A percentile compares a stretch with the other conserved stretches of the same genome.
Conservation (phyloP, 768 basidiomycete species). For the Leccinum boreale region DNA sequence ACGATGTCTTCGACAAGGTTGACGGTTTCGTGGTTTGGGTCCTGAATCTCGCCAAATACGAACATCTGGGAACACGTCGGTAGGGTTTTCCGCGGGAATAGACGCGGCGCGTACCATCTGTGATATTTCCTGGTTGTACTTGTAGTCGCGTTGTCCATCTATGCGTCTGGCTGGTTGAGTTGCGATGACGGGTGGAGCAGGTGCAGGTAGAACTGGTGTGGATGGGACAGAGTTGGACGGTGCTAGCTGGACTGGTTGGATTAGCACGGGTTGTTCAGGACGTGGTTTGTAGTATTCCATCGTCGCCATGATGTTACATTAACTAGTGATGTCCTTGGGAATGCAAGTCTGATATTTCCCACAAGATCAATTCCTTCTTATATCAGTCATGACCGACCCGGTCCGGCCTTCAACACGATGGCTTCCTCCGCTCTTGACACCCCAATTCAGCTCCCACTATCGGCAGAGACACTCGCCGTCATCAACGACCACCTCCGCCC, state of each 20-base stretch:
- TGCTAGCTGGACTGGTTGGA: constrained; percentile 11
- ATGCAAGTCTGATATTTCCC: not conserved
- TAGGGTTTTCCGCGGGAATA: not conserved
- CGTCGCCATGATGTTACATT: not conserved
- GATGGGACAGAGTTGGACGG: constrained; percentile 17
- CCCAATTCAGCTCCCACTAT: constrained; percentile 56
- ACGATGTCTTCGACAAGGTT: constrained; percentile 96
- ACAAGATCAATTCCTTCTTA: not conserved
- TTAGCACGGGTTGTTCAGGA: constrained; percentile 17
- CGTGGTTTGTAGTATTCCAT: constrained; percentile 32
- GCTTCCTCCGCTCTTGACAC: constrained; percentile 20
- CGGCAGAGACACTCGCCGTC: constrained; percentile 51
- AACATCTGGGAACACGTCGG: constrained; percentile 65
- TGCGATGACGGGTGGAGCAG: constrained; percentile 1
- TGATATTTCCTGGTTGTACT: constrained; percentile 88
- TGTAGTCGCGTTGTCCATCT: constrained; percentile 60
- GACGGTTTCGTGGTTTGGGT: constrained; percentile 82
- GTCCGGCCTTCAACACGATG: constrained; percentile 4
- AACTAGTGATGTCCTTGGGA: no score
- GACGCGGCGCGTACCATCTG: constrained; percentile 65
- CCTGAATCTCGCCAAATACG: constrained; percentile 93
- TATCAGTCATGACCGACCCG: not conserved
- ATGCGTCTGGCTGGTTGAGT: constrained; percentile 14
- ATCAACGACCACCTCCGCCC: constrained; percentile 74
- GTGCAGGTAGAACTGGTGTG: constrained; percentile 16